Conservation (phyloP, 345 rosid genomes). For the Zanthoxylum bungeanum region DNA sequence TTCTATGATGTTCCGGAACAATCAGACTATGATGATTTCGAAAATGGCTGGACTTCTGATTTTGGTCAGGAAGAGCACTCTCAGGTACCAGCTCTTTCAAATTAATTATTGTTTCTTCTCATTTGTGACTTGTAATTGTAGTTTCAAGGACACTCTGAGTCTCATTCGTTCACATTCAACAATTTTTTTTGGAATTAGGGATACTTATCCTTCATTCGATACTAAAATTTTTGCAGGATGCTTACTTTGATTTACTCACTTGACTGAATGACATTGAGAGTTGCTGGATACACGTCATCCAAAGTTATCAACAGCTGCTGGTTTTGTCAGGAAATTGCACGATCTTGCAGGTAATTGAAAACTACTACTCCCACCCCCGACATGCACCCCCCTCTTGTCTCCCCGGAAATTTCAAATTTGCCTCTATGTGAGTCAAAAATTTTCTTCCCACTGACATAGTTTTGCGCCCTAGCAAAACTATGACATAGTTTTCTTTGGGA, state of each 20-base stretch:
- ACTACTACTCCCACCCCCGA: too few relatives aligned
- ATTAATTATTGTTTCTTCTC: conserved; percentile 7
- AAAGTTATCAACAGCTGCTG: conserved; percentile 67
- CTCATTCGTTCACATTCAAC: neutral
- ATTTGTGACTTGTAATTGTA: neutral
- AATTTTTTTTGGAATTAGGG: neutral
- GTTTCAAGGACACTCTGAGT: neutral
- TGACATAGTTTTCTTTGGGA: too few relatives aligned
- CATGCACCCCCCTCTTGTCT: too few relatives aligned
- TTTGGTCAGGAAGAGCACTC: conserved; percentile 48
- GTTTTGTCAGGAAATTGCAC: conserved; percentile 79
- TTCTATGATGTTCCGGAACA: conserved; percentile 94
- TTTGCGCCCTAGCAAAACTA: too few relatives aligned
- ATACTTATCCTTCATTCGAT: neutral
- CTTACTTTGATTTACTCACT: conserved; percentile 10
- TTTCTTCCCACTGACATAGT: too few relatives aligned
- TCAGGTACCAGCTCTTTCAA: conserved; percentile 46
- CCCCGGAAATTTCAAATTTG: neutral
- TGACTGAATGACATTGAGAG: conserved; percentile 13
- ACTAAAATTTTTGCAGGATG: neutral
- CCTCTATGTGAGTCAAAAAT: too few relatives aligned
- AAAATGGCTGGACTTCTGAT: conserved; percentile 63
- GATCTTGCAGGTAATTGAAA: conserved; percentile 73
- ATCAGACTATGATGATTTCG: conserved; percentile 52
- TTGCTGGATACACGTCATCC: conserved; percentile 68